phyloP scores from a whole-genome alignment of 2,329 filamentous ascomycete species.

The Herpotrichia juniperi region DNA sequence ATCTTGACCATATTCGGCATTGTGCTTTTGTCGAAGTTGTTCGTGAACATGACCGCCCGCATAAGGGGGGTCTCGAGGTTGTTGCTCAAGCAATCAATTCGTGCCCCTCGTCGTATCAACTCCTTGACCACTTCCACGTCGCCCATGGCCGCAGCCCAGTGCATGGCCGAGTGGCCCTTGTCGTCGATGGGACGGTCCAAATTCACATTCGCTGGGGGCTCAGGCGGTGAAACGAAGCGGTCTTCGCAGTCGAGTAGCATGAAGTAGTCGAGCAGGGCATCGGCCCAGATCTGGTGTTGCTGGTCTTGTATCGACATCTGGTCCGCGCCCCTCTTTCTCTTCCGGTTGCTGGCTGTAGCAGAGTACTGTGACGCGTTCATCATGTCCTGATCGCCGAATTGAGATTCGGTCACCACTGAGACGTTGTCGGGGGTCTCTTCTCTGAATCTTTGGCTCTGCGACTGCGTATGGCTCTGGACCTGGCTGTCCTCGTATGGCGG shows the following conservation, averaged over 20 bases:
- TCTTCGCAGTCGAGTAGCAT: slow-evolving; percentile 83
- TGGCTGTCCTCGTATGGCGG: slow-evolving; percentile 69
- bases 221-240: slow-evolving; percentile 69
- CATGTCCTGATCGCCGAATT: slow-evolving; percentile 82
- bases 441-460: slow-evolving; percentile 69
- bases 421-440: slow-evolving; percentile 84
- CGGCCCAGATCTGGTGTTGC: slow-evolving; percentile 88
- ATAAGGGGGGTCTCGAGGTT: slow-evolving; percentile 86
- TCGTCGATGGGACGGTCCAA: slow-evolving; percentile 93
- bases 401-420: slow-evolving; percentile 82
- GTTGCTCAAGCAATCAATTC: slow-evolving; percentile 69
- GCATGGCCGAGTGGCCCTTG: slow-evolving; percentile 88
- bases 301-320: slow-evolving; percentile 73
- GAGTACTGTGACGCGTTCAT: slow-evolving; percentile 72
- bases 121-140: slow-evolving; percentile 91
- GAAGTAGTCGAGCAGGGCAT: slow-evolving; percentile 95
- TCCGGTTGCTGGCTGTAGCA: slow-evolving; percentile 58
- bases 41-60: slow-evolving; percentile 93
- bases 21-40: slow-evolving; percentile 91
- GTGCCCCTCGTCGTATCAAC: slow-evolving; percentile 80
- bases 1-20: slow-evolving; percentile 86
- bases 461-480: slow-evolving; percentile 61
- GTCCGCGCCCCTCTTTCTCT: slow-evolving; percentile 77
- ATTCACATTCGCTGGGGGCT: slow-evolving; percentile 84
- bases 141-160: slow-evolving; percentile 98